Percentiles rank a stretch among this genome's conserved stretches.
phyloP scores from a whole-genome alignment of 805 yeast genomes.

The Candida takata region DNA sequence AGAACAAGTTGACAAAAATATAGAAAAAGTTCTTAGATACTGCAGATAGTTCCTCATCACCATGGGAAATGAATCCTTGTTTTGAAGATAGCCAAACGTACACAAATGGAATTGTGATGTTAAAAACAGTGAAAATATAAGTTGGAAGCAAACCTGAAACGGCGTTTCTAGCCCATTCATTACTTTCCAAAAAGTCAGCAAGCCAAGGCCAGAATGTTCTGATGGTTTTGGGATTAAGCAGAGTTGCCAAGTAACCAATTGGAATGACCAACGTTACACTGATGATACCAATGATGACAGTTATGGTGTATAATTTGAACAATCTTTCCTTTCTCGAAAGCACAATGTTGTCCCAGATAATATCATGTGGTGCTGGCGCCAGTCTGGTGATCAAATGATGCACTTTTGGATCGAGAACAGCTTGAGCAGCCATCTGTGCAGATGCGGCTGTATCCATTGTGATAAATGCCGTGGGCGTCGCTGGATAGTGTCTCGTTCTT shows the following conservation, averaged over 20 bases:
- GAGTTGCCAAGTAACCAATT: constrained; percentile 76
- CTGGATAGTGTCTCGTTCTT: constrained; percentile 60
- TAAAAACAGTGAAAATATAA: constrained; percentile 79
- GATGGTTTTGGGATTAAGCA: constrained; percentile 73
- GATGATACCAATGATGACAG: constrained; percentile 57
- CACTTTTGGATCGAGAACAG: constrained; percentile 85
- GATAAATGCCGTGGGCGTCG: constrained; percentile 87
- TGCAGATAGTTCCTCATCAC: constrained; percentile 86
- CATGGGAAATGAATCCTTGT: constrained; percentile 87
- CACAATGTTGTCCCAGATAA: constrained; percentile 87
- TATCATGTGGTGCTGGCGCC: constrained; percentile 96
- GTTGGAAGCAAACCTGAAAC: constrained; percentile 91
- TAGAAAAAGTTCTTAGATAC: constrained; percentile 92
- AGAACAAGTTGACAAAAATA: constrained; percentile 85
- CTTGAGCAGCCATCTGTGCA: constrained; percentile 96
- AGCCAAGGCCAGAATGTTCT: constrained; percentile 75
- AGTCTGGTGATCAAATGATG: constrained; percentile 71
- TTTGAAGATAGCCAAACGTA: constrained; percentile 75
- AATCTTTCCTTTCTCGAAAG: constrained; percentile 68
- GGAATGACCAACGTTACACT: constrained; percentile 76
- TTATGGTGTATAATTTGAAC: constrained; percentile 54
- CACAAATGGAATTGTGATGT: constrained; percentile 75
- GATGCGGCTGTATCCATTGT: constrained; percentile 94
- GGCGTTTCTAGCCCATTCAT: constrained; percentile 66
- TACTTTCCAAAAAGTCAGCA: constrained; percentile 56